Evolutionary conservation across 805 yeast species (phyloP), one percentile per base, ranked within the genome.

Genomic region (Starmerella vitae): DNA sequence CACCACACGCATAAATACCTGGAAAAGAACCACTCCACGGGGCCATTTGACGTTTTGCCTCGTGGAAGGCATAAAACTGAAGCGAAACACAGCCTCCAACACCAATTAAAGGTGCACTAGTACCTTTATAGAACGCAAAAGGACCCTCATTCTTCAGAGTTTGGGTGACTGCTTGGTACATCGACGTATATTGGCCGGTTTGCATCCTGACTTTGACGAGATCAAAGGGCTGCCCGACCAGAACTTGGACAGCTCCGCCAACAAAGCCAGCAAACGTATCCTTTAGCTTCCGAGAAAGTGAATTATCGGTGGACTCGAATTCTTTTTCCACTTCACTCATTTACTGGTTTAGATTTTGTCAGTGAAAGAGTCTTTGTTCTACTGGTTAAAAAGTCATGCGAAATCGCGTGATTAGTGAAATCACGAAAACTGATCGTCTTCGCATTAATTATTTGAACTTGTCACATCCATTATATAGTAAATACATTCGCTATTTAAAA

Each of bases 11-110:
- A 51, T 74, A 76, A 18, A 72, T 69, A 43, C 76, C 78, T 2
- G 72, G 69, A 30, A 69, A 60, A 34, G 67, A 67, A 3, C 31
- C 9, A 4, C 46, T 33, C 46, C 45, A 43, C n/a, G 44, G 44
- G 2, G 50, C 42, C 19, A 76, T 46, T 53, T 72, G 79, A 42
- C 88, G 61, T 51, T 71, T 73, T 26, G 79, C 66, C 52, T 76
- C 83, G 51, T 74, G 80, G 51, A 75, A 78, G 1, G 83, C 81
- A 50, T 75, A 76, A 54, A 76, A 76, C 51, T 76, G 83, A 24
- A 75, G 59, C 2, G 79, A 73, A 6, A 76, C 83, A 60, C 83
- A 76, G 1, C 71, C 75, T 0, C 81, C 75, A 4, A 76, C 83
- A 5, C 82, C 81, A 33, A 76, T 46, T 38, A 76, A 62, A n/a